Conservation (phyloP, 441 rosid genomes). For the Pelargonium myrrhifolium region DNA sequence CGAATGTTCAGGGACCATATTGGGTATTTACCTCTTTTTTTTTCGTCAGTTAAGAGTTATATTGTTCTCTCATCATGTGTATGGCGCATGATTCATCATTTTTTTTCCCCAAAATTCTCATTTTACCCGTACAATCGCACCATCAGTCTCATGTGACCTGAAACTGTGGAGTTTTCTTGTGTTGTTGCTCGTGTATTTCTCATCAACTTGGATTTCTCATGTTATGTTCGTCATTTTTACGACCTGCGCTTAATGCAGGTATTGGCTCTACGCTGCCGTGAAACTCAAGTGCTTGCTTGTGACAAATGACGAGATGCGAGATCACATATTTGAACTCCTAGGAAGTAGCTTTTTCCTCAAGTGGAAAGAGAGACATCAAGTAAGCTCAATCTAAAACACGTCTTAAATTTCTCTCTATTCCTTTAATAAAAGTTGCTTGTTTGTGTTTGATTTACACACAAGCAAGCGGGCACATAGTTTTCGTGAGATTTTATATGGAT, state of each 20-base stretch:
- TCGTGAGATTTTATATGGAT: no score
- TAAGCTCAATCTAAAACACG: constrained; percentile 20
- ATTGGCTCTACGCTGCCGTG: constrained; percentile 79
- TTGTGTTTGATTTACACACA: no score
- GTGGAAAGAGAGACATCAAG: constrained; percentile 92
- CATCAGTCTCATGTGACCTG: not conserved
- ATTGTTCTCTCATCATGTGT: no score
- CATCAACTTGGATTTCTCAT: no score
- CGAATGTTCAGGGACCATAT: no score
- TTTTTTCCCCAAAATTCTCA: no score
- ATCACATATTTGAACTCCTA: constrained; percentile 76
- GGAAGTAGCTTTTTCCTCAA: constrained; percentile 56
- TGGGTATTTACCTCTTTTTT: no score
- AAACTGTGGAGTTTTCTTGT: not conserved
- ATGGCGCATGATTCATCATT: no score
- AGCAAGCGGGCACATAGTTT: no score
- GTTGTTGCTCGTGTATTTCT: not conserved
- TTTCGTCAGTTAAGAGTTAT: no score
- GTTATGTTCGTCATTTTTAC: not conserved
- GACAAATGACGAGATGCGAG: constrained; percentile 92
- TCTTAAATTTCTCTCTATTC: not conserved
- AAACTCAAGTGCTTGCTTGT: constrained; percentile 68
- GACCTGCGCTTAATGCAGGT: constrained; percentile 35
- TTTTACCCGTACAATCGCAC: no score
- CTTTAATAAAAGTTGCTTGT: not conserved